Conservation (phyloP, 108 stramenopile species). For the Pseudonitzschia pungens region DNA sequence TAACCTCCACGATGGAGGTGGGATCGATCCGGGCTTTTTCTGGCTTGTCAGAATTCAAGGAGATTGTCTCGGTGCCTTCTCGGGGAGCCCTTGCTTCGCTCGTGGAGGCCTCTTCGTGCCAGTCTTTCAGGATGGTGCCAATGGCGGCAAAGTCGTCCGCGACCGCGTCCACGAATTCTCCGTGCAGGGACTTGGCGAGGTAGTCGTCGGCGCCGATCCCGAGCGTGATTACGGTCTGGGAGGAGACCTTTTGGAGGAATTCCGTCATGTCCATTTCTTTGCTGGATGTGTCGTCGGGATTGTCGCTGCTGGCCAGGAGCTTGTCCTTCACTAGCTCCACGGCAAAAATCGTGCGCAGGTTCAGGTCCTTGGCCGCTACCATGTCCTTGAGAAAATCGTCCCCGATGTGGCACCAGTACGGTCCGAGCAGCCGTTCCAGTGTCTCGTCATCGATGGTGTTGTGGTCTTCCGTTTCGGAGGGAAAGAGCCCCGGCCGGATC, state of each 20-base stretch:
- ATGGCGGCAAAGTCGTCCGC: slow-evolving; percentile 45
- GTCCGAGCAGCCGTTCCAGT: slow-evolving; percentile 51
- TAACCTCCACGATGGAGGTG: neutral
- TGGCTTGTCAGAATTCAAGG: neutral
- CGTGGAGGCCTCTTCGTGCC: slow-evolving; percentile 37
- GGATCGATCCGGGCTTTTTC: neutral
- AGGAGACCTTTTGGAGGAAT: slow-evolving; percentile 23
- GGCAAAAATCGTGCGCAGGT: slow-evolving; percentile 81
- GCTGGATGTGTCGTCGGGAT: slow-evolving; percentile 2
- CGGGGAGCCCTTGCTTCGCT: neutral
- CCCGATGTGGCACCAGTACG: slow-evolving; percentile 87
- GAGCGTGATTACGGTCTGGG: slow-evolving; percentile 34
- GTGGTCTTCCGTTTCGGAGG: neutral
- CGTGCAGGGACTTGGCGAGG: slow-evolving; percentile 35
- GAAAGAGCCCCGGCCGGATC: slow-evolving; percentile 15
- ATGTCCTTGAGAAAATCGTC: slow-evolving; percentile 89
- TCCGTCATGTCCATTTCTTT: slow-evolving; percentile 24
- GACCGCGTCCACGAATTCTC: slow-evolving; percentile 52
- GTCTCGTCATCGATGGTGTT: slow-evolving; percentile 18
- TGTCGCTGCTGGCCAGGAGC: slow-evolving; percentile 10
- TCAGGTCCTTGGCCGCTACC: slow-evolving; percentile 73
- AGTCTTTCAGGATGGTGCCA: slow-evolving; percentile 25
- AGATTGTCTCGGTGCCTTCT: neutral
- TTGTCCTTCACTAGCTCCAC: slow-evolving; percentile 59
- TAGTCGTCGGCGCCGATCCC: slow-evolving; percentile 54